These are phyloP conservation scores for Cajanus cajan DNA, from an alignment of 306 rosid species.

Conservation along the genomic window DNA sequence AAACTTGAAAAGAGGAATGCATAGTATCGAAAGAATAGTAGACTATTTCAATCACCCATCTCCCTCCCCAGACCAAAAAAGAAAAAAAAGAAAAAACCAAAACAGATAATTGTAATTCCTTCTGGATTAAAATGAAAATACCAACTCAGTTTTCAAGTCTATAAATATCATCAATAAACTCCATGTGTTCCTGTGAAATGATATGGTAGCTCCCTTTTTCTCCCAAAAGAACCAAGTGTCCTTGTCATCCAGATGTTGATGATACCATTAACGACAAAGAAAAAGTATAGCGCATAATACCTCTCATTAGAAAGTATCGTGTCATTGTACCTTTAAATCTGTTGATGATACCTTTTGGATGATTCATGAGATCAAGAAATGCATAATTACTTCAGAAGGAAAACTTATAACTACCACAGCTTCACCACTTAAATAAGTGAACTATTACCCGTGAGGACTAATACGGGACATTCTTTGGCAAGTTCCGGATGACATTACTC, in stretches of 20 bases:
- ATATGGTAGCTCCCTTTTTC: not conserved
- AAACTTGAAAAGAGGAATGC: not conserved
- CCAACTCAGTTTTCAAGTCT: not conserved
- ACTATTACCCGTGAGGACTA: slow-evolving; percentile 36
- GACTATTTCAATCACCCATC: not conserved
- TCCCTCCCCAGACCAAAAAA: not conserved
- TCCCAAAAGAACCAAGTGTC: not conserved
- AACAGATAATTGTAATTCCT: not conserved
- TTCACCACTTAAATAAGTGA: not conserved
- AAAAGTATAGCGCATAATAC: not conserved
- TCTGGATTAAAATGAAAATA: not conserved
- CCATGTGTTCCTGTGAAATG: not conserved
- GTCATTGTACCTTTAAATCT: not conserved
- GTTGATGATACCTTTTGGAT: not conserved
- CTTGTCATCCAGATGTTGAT: not conserved
- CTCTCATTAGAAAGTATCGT: not conserved
- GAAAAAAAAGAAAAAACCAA: not conserved
- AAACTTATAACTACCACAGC: slow-evolving; percentile 12
- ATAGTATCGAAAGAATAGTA: not conserved
- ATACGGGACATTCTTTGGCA: slow-evolving; percentile 77
- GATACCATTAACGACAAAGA: not conserved
- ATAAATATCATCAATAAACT: not conserved
- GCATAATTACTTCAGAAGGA: not conserved
- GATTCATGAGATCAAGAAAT: not conserved
- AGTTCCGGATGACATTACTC: slow-evolving; percentile 84